Percentiles rank a stretch among this genome's conserved stretches.
These are phyloP conservation scores for Prunus dulcis DNA, from an alignment of 306 rosid genomes.

Conservation along the genomic window DNA sequence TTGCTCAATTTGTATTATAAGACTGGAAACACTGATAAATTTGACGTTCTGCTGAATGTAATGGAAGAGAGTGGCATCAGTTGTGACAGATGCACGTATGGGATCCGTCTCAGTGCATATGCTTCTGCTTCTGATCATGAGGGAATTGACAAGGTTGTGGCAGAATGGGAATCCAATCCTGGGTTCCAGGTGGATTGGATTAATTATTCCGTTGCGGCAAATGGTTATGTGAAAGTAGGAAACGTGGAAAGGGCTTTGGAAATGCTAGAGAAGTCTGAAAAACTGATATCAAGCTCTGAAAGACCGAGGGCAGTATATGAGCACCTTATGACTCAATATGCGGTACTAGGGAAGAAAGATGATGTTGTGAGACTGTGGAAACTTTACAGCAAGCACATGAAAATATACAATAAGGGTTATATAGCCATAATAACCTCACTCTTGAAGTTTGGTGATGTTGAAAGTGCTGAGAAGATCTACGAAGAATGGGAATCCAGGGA, in stretches of 20 bases:
- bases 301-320: constrained; percentile 4
- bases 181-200: constrained; percentile 1
- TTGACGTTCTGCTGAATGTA: constrained; percentile 19
- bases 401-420: constrained; percentile 19
- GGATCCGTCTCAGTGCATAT: constrained; percentile 22
- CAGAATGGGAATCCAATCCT: constrained; percentile 11
- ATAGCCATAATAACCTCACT: constrained; percentile 9
- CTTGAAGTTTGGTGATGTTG: constrained; percentile 23
- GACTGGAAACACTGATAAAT: constrained; percentile 21
- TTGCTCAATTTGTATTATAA: constrained; percentile 21
- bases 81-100: constrained; percentile 10
- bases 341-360: constrained; percentile 28
- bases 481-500: constrained; percentile 33
- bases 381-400: constrained; percentile 5
- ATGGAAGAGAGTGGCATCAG: constrained; percentile 25
- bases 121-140: constrained; percentile 16
- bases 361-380: constrained; percentile 29
- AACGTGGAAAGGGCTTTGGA: constrained; percentile 20
- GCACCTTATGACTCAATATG: constrained; percentile 23
- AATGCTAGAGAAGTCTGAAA: constrained; percentile 26
- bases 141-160: constrained; percentile 16
- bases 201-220: constrained; percentile 15
- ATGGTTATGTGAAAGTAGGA: constrained; percentile 16
- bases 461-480: constrained; percentile 27
- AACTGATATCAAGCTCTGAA: not conserved